Evolutionary conservation across 805 yeast genomes (phyloP).

Genomic region (Sugiyamaella smithiae): DNA sequence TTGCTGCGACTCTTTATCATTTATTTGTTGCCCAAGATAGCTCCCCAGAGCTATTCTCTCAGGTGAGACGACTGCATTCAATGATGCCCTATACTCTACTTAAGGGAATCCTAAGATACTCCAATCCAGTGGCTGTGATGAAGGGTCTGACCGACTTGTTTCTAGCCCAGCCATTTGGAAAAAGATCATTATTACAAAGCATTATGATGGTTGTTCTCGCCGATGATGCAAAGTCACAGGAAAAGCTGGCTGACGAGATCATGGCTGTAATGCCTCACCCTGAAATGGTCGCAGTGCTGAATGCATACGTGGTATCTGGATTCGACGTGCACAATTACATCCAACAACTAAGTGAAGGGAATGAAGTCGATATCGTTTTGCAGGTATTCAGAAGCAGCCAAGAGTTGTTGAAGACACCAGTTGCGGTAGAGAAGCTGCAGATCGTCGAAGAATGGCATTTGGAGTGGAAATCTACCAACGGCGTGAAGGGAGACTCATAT

Average conservation of each 20-base stretch:
- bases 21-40: conserved; percentile 77
- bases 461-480: conserved; percentile 32
- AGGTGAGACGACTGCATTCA: conserved; percentile 66
- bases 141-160: conserved; percentile 77
- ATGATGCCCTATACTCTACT: conserved; percentile 78
- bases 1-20: conserved; percentile 82
- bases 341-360: conserved; percentile 33
- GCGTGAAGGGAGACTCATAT: conserved; percentile 42
- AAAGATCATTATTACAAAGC: conserved; percentile 65
- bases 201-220: conserved; percentile 68
- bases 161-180: conserved; percentile 74
- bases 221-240: conserved; percentile 69
- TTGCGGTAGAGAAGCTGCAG: neutral
- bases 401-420: neutral
- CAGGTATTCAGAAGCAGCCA: neutral
- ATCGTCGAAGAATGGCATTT: conserved; percentile 32
- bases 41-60: conserved; percentile 70
- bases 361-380: conserved; percentile 28
- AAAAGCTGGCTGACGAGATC: conserved; percentile 49
- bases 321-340: conserved; percentile 30
- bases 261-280: conserved; percentile 37
- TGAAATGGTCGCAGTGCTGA: conserved; percentile 26
- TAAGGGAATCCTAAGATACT: conserved; percentile 70
- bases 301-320: conserved; percentile 18
- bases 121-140: conserved; percentile 84